A percentile compares a stretch with the other conserved stretches of the same genome.
Conservation (phyloP, 1,284 basidiomycete species). For the Cutaneotrichosporon spelunceum region DNA sequence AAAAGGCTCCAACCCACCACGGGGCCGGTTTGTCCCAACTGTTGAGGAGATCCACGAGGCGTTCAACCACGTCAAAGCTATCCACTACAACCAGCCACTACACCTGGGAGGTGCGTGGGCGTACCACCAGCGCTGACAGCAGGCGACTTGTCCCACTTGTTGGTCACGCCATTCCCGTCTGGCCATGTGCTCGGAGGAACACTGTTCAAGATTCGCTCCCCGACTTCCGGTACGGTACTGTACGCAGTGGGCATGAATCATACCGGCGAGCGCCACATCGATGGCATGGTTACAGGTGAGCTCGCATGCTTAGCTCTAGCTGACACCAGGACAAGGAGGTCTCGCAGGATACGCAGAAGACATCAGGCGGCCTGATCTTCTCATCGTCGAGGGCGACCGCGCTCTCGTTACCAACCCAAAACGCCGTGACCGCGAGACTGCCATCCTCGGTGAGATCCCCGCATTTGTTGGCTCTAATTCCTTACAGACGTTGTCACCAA, state of each 20-base stretch:
- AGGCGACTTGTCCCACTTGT: constrained; percentile 57
- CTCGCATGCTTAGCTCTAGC: not conserved
- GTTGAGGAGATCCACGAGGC: constrained; percentile 86
- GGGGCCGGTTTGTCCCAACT: constrained; percentile 57
- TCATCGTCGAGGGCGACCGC: constrained; percentile 90
- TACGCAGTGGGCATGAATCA: constrained; percentile 98
- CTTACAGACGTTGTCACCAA: constrained; percentile 74
- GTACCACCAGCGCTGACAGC: not conserved
- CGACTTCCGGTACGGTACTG: constrained; percentile 89
- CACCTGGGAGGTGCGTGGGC: constrained; percentile 80
- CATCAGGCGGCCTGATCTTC: constrained; percentile 78
- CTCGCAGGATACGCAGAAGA: constrained; percentile 59
- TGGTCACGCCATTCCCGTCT: constrained; percentile 92
- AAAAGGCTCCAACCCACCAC: constrained; percentile 40
- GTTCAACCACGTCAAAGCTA: constrained; percentile 85
- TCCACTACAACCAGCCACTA: constrained; percentile 92
- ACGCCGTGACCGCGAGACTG: constrained; percentile 84
- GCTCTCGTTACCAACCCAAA: constrained; percentile 77
- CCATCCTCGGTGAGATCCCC: constrained; percentile 67
- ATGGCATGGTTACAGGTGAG: constrained; percentile 70
- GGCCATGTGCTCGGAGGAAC: constrained; percentile 96
- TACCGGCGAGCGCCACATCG: constrained; percentile 91
- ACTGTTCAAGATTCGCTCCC: constrained; percentile 97
- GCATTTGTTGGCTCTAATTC: not conserved
- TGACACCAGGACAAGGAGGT: constrained; percentile 58